phyloP scores from a whole-genome alignment of 208 protist species.

The Leptomonas pyrrhocoris region DNA sequence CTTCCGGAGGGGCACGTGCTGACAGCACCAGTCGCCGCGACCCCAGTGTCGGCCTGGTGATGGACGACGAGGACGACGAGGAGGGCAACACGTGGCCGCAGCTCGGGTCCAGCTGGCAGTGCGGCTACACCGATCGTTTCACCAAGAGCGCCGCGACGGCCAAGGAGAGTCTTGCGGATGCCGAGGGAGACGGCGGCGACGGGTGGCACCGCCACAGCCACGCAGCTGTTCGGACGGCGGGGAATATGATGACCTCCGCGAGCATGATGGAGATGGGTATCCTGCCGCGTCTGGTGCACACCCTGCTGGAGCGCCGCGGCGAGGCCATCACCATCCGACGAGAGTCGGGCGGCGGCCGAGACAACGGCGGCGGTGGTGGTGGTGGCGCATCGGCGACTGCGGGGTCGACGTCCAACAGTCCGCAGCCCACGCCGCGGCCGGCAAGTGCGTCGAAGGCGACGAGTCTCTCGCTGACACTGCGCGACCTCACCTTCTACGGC shows the following conservation, averaged over 20 bases:
- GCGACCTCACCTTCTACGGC: constrained; percentile 80
- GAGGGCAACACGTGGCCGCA: constrained; percentile 19
- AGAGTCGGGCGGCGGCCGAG: constrained; percentile 18
- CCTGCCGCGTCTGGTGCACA: constrained; percentile 75
- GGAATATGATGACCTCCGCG: constrained; percentile 4
- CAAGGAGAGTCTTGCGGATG: background rate
- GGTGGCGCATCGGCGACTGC: background rate
- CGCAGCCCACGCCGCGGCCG: constrained; percentile 8
- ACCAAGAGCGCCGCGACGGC: background rate
- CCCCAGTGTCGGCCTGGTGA: background rate
- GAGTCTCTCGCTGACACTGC: constrained; percentile 53
- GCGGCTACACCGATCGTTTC: constrained; percentile 18
- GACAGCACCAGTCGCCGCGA: background rate
- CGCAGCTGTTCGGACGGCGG: background rate
- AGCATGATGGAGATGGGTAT: constrained; percentile 64
- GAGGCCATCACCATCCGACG: constrained; percentile 47
- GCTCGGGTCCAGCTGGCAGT: constrained; percentile 25
- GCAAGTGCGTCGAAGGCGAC: constrained; percentile 5
- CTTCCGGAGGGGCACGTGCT: background rate
- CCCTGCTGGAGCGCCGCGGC: constrained; percentile 74
- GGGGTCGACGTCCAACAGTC: background rate
- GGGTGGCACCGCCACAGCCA: background rate
- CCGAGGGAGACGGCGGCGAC: constrained; percentile 3
- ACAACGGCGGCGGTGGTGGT: background rate
- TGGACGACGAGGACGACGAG: constrained; percentile 25